A percentile compares a stretch with the other conserved stretches of the same genome.
Conservation (phyloP, 1,139 yeast species). For the Candida frijolesensis region DNA sequence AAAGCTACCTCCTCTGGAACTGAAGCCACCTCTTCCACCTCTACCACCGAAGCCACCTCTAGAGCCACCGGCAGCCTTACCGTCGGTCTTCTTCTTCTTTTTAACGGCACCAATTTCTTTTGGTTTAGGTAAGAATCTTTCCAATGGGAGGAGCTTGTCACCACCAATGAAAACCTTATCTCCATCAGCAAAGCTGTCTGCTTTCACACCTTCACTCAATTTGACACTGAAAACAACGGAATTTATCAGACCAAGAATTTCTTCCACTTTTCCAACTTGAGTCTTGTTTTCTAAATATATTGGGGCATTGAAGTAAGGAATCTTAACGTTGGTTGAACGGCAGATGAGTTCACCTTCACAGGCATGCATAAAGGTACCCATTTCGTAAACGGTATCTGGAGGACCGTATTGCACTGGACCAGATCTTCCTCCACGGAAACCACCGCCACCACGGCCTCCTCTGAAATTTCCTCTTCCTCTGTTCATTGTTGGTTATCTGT, state of each 20-base stretch:
- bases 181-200: slow-evolving; percentile 89
- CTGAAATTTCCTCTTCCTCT: slow-evolving; percentile 76
- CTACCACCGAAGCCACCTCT: slow-evolving; percentile 50
- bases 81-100: slow-evolving; percentile 62
- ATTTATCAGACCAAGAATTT: slow-evolving; percentile 94
- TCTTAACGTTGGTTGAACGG: slow-evolving; percentile 88
- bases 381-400: slow-evolving; percentile 90
- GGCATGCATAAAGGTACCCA: slow-evolving; percentile 90
- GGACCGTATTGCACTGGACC: slow-evolving; percentile 65
- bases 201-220: slow-evolving; percentile 95
- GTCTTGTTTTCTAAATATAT: slow-evolving; percentile 94
- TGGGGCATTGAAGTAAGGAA: slow-evolving; percentile 99
- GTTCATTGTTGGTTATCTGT: slow-evolving; percentile 38
- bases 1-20: slow-evolving; percentile 22
- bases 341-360: slow-evolving; percentile 98
- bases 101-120: slow-evolving; percentile 76
- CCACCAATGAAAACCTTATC: slow-evolving; percentile 95
- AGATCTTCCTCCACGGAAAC: slow-evolving; percentile 52
- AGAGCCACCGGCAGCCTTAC: slow-evolving; percentile 28
- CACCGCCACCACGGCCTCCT: slow-evolving; percentile 62
- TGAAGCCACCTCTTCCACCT: slow-evolving; percentile 45
- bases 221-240: slow-evolving; percentile 96
- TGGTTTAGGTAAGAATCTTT: slow-evolving; percentile 93
- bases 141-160: slow-evolving; percentile 92
- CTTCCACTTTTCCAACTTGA: slow-evolving; percentile 96